phyloP scores from a whole-genome alignment of 2,329 filamentous ascomycete species.

The Thielaviopsis ethacetica region DNA sequence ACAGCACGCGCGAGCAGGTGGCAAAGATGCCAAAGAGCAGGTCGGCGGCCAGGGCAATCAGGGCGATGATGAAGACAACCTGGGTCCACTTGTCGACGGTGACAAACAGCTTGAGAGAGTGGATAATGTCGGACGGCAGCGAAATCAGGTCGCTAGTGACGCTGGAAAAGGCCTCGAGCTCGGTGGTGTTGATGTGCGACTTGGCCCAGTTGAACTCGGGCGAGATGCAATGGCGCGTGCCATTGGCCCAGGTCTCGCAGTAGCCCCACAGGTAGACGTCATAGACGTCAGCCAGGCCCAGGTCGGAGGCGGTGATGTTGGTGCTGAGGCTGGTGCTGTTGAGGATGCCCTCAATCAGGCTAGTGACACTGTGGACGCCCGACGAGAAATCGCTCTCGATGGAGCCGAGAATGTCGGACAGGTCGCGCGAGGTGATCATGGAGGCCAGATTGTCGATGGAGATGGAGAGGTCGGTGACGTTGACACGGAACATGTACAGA shows the following conservation, averaged over 20 bases:
- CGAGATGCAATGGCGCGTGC: slow-evolving; percentile 49
- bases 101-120: slow-evolving; percentile 56
- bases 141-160: slow-evolving; percentile 37
- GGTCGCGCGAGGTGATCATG: slow-evolving; percentile 24
- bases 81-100: slow-evolving; percentile 68
- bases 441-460: slow-evolving; percentile 12
- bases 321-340: slow-evolving; percentile 16
- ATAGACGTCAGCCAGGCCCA: slow-evolving; percentile 61
- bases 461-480: slow-evolving; percentile 33
- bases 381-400: slow-evolving; percentile 41
- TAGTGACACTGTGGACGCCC: slow-evolving; percentile 35
- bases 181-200: slow-evolving; percentile 49
- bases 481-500: slow-evolving; percentile 43
- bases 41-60: slow-evolving; percentile 52
- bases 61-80: slow-evolving; percentile 60
- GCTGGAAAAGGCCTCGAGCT: slow-evolving; percentile 36
- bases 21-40: slow-evolving; percentile 67
- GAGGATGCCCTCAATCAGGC: slow-evolving; percentile 11
- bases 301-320: slow-evolving; percentile 40
- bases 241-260: slow-evolving; percentile 47
- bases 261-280: slow-evolving; percentile 75
- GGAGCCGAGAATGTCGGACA: slow-evolving; percentile 39
- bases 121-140: slow-evolving; percentile 49
- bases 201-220: slow-evolving; percentile 63
- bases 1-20: slow-evolving; percentile 66